Evolutionary conservation across 345 rosid species (phyloP).

Genomic region (Eucalyptus regnans): DNA sequence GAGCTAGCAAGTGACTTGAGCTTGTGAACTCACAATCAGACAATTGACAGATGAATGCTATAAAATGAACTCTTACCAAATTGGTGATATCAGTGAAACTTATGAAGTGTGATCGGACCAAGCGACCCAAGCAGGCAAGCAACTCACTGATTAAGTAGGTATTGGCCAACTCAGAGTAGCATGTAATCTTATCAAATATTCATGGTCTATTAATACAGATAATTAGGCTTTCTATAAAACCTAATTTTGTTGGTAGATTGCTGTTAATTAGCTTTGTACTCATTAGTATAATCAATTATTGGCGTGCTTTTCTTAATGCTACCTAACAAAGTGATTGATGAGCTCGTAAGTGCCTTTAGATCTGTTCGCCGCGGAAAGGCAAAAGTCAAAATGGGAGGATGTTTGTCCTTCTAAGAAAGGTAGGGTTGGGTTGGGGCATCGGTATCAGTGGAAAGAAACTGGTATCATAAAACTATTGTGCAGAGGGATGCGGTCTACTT

Average conservation of each 20-base stretch:
- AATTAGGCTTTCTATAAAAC: not conserved
- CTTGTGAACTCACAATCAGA: not conserved
- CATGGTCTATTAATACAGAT: not conserved
- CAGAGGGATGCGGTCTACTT: no score
- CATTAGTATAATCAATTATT: not conserved
- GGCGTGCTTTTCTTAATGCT: not conserved
- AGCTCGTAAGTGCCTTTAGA: not conserved
- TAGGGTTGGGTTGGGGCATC: no score
- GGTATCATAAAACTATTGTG: no score
- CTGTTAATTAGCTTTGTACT: not conserved
- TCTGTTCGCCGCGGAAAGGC: not conserved
- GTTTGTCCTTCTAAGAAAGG: not conserved
- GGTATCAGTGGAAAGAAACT: no score
- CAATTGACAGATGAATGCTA: not conserved
- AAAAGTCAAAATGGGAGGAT: not conserved
- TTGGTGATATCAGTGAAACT: not conserved
- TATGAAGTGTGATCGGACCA: not conserved
- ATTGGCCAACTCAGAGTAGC: not conserved
- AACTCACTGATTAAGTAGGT: not conserved
- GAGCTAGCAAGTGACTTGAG: not conserved
- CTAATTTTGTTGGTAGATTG: not conserved
- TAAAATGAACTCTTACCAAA: not conserved
- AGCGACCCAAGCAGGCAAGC: not conserved
- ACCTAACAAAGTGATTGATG: accelerated
- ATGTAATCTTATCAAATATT: not conserved